A percentile compares a stretch with the other conserved stretches of the same genome.
phyloP scores from a whole-genome alignment of 177 flowering plant species.

The Vitis hybrid region DNA sequence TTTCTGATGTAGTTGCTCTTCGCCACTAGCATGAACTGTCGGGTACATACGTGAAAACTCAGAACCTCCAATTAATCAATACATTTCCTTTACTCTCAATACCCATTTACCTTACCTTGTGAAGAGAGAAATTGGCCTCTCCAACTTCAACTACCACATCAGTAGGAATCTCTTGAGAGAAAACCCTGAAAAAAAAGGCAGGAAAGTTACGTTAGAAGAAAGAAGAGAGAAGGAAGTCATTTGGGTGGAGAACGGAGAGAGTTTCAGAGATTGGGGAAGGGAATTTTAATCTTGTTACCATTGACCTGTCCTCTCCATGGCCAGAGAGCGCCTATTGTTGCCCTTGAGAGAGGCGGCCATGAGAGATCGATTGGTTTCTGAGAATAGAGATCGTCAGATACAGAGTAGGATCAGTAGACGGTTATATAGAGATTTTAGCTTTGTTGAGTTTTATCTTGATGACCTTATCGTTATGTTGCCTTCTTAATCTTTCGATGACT shows the following conservation, averaged over 20 bases:
- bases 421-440: no score
- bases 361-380: background rate
- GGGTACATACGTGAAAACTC: background rate
- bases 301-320: conserved; percentile 90
- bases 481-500: no score
- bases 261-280: background rate
- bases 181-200: conserved; percentile 55
- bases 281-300: conserved; percentile 38
- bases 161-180: conserved; percentile 85
- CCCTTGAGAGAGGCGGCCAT: conserved; percentile 27
- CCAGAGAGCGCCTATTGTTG: conserved; percentile 47
- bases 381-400: no score
- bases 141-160: conserved; percentile 74
- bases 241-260: no score
- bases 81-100: no score
- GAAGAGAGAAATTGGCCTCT: conserved; percentile 71
- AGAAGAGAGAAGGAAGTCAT: background rate
- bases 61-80: no score
- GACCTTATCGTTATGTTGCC: no score
- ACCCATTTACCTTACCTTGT: conserved; percentile 52
- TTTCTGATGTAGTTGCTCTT: conserved; percentile 85
- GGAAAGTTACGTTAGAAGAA: background rate
- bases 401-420: no score
- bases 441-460: no score
- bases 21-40: conserved; percentile 88